phyloP scores from a whole-genome alignment of 768 basidiomycete species.

The Austroboletus eburneus region DNA sequence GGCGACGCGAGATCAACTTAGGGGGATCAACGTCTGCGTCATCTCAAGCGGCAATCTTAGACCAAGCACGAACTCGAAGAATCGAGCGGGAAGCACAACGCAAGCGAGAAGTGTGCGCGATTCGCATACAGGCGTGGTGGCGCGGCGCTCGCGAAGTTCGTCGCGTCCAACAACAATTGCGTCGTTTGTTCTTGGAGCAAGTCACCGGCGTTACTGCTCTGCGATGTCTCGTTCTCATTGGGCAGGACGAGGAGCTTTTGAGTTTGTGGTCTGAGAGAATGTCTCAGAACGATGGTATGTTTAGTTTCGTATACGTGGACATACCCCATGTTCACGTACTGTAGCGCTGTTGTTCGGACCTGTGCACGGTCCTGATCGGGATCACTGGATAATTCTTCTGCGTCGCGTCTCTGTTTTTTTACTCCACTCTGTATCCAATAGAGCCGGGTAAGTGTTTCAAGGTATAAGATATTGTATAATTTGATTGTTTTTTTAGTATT shows the following conservation, averaged over 20 bases:
- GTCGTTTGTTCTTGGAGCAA: constrained; percentile 48
- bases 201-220: constrained; percentile 52
- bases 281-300: constrained; percentile 19
- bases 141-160: constrained; percentile 44
- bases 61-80: constrained; percentile 57
- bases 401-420: constrained; percentile 46
- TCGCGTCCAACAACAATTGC: constrained; percentile 42
- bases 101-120: constrained; percentile 53
- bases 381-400: constrained; percentile 62
- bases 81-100: constrained; percentile 54
- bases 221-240: constrained; percentile 62
- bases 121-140: constrained; percentile 69
- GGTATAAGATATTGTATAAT: background rate
- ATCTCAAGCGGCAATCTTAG: constrained; percentile 54
- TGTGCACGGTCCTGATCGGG: constrained; percentile 33
- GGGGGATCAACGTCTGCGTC: constrained; percentile 57
- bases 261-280: constrained; percentile 29
- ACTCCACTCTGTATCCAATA: constrained; percentile 46
- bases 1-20: constrained; percentile 67
- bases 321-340: constrained; percentile 3
- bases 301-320: background rate
- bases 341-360: constrained; percentile 41
- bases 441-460: constrained; percentile 43
- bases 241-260: constrained; percentile 35
- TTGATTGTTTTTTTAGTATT: constrained; percentile 39